A percentile compares a stretch with the other conserved stretches of the same genome.
These are phyloP conservation scores for Lasiodiplodia sp. DNA, from an alignment of 2,329 filamentous ascomycete species.

Conservation along the genomic window DNA sequence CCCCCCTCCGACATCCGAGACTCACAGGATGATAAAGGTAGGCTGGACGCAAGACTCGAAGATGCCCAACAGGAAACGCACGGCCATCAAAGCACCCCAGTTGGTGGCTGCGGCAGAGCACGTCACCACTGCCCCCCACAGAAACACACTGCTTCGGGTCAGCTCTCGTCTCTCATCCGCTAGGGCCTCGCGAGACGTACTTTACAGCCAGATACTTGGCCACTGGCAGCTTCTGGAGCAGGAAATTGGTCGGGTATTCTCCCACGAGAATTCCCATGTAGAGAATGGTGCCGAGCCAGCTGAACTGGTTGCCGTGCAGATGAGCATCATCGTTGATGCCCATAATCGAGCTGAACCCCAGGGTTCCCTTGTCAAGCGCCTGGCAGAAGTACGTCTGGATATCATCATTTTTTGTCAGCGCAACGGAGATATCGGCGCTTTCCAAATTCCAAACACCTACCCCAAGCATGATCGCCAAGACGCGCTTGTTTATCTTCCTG, in stretches of 20 bases:
- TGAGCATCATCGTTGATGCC: conserved; percentile 66
- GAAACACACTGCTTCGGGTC: conserved; percentile 43
- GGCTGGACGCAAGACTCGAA: conserved; percentile 63
- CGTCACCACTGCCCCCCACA: conserved; percentile 52
- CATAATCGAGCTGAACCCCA: conserved; percentile 69
- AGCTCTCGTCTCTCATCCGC: neutral
- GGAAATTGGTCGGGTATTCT: conserved; percentile 60
- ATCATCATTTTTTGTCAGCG: too few relatives aligned
- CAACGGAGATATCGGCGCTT: too few relatives aligned
- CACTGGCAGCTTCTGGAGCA: conserved; percentile 66
- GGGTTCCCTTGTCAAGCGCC: conserved; percentile 67
- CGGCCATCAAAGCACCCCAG: conserved; percentile 49
- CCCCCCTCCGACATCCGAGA: too few relatives aligned
- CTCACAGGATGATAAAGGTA: conserved; percentile 53
- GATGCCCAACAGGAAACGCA: conserved; percentile 71
- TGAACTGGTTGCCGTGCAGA: conserved; percentile 63
- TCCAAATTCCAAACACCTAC: neutral
- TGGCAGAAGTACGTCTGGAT: conserved; percentile 63
- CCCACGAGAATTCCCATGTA: conserved; percentile 63
- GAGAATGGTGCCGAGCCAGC: conserved; percentile 60
- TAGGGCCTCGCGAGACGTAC: conserved; percentile 30
- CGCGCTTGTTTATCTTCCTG: conserved; percentile 34
- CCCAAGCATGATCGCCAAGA: conserved; percentile 33
- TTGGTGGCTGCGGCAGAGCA: conserved; percentile 29
- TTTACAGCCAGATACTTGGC: conserved; percentile 65